Base-by-base conservation (phyloP, 441 rosid genomes). In the Oxalis stricta region DNA sequence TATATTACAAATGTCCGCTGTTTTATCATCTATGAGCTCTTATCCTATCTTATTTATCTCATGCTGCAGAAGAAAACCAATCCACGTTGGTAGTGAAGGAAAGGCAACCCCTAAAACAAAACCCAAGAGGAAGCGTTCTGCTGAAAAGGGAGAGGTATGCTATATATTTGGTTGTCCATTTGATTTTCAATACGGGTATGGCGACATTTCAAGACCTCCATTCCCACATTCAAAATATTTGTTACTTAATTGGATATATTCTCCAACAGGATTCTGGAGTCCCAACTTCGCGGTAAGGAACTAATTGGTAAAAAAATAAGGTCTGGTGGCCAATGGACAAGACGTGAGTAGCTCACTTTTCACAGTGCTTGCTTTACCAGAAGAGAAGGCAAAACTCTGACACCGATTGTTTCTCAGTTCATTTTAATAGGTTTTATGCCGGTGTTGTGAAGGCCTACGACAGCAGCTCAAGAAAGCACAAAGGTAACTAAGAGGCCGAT, bases 301-400 rank as follows among this genome's bases (percentile, higher is more conserved):
- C 50, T 84, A 70, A 50, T 75, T 15, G 95, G 84, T 44, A 56
- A 49, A 41, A 79, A 46, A 60, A 65, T 88, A 50, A 68, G 56
- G 78, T 88, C 24, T 88, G 94, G 91, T 88, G 97, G 95, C 97
- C 94, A 11, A 12, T 58, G 40, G 97, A 88, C 58, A 64, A 53
- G 48, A 72, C 2, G 95, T 84, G 76, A 65, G 79, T 51, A 23
- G 41, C 43, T 18, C 15, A 50, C 10, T 36, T 34, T 16, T 56
- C 48, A 31, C 34, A 12, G 5, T 23, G 18, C 19, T 40, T 22
- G 42, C 29, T 50, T 18, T 30, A 33, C 18, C 41, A 18, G 7
- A 18, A 34, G 14, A 7, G 26, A 12, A 18, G 9, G 5, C 29
- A 34, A 16, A 8, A 35, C 11, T 16, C 33, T 8, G 7, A 18